A percentile compares a stretch with the other conserved stretches of the same genome.
Evolutionary conservation across 108 stramenopile species (phyloP).

Genomic region (Pelagomonas calceolata): DNA sequence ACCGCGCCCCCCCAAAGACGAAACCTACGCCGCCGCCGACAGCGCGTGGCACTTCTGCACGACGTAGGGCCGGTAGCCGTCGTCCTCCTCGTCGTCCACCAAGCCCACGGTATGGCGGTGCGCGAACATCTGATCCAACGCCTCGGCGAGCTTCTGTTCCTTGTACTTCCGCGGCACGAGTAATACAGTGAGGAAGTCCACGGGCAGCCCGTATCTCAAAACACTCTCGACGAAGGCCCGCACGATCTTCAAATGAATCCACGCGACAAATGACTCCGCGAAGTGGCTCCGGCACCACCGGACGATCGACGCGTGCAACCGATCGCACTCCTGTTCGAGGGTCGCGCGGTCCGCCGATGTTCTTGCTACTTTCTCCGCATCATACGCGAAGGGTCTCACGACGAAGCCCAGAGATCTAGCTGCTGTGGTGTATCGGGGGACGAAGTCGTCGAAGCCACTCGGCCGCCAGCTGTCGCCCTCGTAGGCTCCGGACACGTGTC

Average conservation of each 20-base stretch:
- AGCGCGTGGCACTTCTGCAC: neutral
- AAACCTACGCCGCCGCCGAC: no score
- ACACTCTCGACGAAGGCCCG: slow-evolving; percentile 92
- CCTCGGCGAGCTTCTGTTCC: neutral
- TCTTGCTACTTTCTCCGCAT: slow-evolving; percentile 63
- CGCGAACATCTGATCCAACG: neutral
- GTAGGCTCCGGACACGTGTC: slow-evolving; percentile 76
- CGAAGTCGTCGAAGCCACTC: slow-evolving; percentile 71
- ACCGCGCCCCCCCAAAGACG: no score
- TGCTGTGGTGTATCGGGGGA: slow-evolving; percentile 62
- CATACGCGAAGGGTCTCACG: slow-evolving; percentile 71
- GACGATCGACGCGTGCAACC: slow-evolving; percentile 68
- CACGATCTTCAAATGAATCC: slow-evolving; percentile 96
- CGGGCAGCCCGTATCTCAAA: slow-evolving; percentile 86
- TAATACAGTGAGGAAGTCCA: slow-evolving; percentile 51
- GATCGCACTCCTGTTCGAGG: slow-evolving; percentile 71
- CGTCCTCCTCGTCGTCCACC: neutral
- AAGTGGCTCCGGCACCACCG: slow-evolving; percentile 96
- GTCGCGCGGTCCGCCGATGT: slow-evolving; percentile 62
- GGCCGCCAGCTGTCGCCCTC: slow-evolving; percentile 72
- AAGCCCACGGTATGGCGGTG: neutral
- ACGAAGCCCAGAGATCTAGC: slow-evolving; percentile 81
- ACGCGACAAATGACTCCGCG: slow-evolving; percentile 87
- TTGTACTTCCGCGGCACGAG: neutral
- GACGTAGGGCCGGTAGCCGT: neutral